Conservation (phyloP, 345 rosid genomes). For the Raphanus sativus region DNA sequence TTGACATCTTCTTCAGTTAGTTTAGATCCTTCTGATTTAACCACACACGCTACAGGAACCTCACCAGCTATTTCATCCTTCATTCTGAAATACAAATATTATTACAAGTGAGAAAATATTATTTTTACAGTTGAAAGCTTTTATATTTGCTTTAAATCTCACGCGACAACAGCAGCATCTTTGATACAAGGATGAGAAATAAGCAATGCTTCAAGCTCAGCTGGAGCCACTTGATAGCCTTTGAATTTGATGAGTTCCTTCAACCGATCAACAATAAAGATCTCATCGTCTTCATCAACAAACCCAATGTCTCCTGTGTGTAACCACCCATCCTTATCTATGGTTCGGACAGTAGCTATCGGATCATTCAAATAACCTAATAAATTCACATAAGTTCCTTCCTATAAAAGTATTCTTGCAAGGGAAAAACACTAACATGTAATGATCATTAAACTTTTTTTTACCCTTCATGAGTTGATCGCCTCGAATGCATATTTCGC, state of each 20-base stretch:
- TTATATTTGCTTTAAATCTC: not conserved
- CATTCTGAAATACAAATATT: conserved; percentile 45
- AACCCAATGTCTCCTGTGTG: not conserved
- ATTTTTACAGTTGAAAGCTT: not conserved
- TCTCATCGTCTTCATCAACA: not conserved
- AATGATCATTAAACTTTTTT: too few species aligned
- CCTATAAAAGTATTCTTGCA: too few species aligned
- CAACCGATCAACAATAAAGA: not conserved
- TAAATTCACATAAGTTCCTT: not conserved
- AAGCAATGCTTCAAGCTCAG: not conserved
- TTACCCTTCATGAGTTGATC: conserved; percentile 87
- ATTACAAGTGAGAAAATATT: not conserved
- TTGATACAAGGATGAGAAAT: not conserved
- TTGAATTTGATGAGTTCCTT: not conserved
- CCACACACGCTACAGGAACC: not conserved
- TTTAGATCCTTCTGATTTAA: not conserved
- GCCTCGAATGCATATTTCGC: conserved; percentile 86
- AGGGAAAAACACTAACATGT: too few species aligned
- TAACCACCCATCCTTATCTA: not conserved
- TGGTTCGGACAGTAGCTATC: not conserved
- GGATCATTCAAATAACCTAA: not conserved
- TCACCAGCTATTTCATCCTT: not conserved
- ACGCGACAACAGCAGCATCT: not conserved
- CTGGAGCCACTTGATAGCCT: conserved; percentile 1
- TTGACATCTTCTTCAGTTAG: not conserved